Conservation (phyloP, 2,329 filamentous ascomycete species). For the Decorospora gaudefroyi region DNA sequence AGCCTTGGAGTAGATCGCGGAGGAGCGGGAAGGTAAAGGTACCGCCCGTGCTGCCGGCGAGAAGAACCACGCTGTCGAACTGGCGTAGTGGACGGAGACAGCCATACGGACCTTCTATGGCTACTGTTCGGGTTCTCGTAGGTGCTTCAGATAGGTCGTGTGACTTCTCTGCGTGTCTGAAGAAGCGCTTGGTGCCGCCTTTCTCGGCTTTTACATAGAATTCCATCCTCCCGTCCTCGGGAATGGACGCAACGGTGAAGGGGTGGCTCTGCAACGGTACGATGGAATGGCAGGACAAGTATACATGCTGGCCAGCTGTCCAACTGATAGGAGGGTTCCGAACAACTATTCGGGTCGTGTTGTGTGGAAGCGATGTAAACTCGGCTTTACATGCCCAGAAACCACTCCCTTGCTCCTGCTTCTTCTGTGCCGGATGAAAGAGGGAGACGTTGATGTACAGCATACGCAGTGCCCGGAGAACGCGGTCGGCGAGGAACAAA, state of each 20-base stretch:
- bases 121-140: constrained; percentile 45
- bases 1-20: constrained; percentile 59
- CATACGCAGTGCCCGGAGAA: constrained; percentile 51
- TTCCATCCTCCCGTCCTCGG: constrained; percentile 60
- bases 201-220: constrained; percentile 61
- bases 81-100: constrained; percentile 58
- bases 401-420: constrained; percentile 32
- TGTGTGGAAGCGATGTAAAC: constrained; percentile 55
- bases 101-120: constrained; percentile 62
- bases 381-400: constrained; percentile 48
- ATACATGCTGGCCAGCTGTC: constrained; percentile 66
- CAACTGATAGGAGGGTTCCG: constrained; percentile 60
- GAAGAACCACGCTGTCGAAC: constrained; percentile 64
- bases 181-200: constrained; percentile 58
- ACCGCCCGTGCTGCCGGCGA: constrained; percentile 64
- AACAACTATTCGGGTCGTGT: constrained; percentile 62
- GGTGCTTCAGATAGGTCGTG: constrained; percentile 16
- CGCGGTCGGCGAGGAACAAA: constrained; percentile 65
- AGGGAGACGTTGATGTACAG: constrained; percentile 49
- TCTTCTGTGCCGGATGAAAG: constrained; percentile 47
- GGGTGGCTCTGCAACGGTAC: constrained; percentile 66
- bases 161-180: constrained; percentile 56
- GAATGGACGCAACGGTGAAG: constrained; percentile 65
- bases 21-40: constrained; percentile 63
- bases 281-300: constrained; percentile 62